Percentiles rank a stretch among this genome's conserved stretches.
These are phyloP conservation scores for Myochromella boudieri DNA, from an alignment of 768 basidiomycete genomes.

Conservation along the genomic window DNA sequence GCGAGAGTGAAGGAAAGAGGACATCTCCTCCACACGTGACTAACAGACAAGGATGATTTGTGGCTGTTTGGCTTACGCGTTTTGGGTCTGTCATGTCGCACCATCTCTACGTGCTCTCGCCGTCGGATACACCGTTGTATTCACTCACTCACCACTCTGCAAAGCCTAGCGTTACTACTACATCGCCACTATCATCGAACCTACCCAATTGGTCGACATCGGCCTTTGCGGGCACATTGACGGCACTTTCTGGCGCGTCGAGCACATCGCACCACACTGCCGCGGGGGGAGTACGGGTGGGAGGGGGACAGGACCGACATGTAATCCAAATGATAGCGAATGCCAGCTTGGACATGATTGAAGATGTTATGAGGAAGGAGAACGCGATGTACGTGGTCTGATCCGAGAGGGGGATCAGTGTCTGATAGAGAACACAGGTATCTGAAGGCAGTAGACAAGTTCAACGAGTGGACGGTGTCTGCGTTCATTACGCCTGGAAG, in stretches of 20 bases:
- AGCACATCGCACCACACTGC: constrained; percentile 69
- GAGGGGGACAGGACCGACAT: constrained; percentile 85
- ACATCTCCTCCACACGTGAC: constrained; percentile 15
- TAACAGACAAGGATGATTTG: background rate
- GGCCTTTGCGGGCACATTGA: constrained; percentile 86
- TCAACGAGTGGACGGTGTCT: constrained; percentile 98
- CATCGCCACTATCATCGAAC: constrained; percentile 77
- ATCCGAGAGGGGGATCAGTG: constrained; percentile 10
- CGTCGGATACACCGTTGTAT: constrained; percentile 85
- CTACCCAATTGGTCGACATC: constrained; percentile 90
- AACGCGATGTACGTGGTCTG: constrained; percentile 63
- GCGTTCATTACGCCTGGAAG: constrained; percentile 95
- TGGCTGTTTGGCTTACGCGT: constrained; percentile 8
- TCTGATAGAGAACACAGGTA: constrained; percentile 60
- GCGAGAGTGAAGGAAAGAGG: constrained; percentile 12
- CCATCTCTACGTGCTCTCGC: constrained; percentile 83
- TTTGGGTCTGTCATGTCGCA: constrained; percentile 62
- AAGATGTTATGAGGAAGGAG: constrained; percentile 87
- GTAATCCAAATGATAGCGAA: constrained; percentile 99
- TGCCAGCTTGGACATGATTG: constrained; percentile 91
- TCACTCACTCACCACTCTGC: constrained; percentile 80
- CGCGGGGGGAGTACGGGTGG: constrained; percentile 66
- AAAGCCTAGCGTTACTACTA: constrained; percentile 58
- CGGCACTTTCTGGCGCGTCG: constrained; percentile 83
- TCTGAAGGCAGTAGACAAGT: constrained; percentile 92